Evolutionary conservation across 1,284 basidiomycete genomes (phyloP).

Genomic region (Ustilago lituana): DNA sequence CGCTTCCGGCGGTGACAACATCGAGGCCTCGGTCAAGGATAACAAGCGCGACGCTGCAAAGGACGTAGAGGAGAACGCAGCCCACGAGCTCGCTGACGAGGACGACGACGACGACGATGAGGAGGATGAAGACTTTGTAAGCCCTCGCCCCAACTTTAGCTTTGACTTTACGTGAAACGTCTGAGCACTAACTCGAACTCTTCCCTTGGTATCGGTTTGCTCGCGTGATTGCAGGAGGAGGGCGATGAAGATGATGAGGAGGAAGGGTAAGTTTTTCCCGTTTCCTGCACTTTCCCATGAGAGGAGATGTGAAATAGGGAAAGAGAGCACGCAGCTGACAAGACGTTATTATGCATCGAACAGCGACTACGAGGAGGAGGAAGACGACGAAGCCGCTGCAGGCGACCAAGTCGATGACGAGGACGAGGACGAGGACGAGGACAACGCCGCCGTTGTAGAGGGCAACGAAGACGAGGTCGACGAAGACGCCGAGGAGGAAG

Average conservation of each 20-base stretch:
- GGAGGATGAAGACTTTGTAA: slow-evolving; percentile 42
- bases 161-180: too few relatives aligned
- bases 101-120: slow-evolving; percentile 45
- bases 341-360: neutral
- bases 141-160: too few relatives aligned
- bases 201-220: too few relatives aligned
- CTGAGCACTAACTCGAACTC: too few relatives aligned
- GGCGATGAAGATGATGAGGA: slow-evolving; percentile 42
- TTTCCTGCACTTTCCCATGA: too few relatives aligned
- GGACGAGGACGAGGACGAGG: slow-evolving; percentile 30
- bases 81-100: slow-evolving; percentile 21
- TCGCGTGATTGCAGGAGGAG: slow-evolving; percentile 26
- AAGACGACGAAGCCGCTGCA: slow-evolving; percentile 5
- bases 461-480: slow-evolving; percentile 27
- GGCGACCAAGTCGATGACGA: slow-evolving; percentile 9
- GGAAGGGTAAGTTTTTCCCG: too few relatives aligned
- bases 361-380: slow-evolving; percentile 31
- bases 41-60: slow-evolving; percentile 40
- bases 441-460: slow-evolving; percentile 31
- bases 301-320: neutral
- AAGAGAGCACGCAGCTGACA: neutral
- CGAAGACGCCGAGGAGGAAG: slow-evolving; percentile 38
- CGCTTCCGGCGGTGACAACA: slow-evolving; percentile 3
- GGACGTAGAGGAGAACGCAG: slow-evolving; percentile 22
- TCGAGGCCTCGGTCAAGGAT: slow-evolving; percentile 37